Conservation (phyloP, 768 basidiomycete genomes). For the Paxillus rubicundulus region DNA sequence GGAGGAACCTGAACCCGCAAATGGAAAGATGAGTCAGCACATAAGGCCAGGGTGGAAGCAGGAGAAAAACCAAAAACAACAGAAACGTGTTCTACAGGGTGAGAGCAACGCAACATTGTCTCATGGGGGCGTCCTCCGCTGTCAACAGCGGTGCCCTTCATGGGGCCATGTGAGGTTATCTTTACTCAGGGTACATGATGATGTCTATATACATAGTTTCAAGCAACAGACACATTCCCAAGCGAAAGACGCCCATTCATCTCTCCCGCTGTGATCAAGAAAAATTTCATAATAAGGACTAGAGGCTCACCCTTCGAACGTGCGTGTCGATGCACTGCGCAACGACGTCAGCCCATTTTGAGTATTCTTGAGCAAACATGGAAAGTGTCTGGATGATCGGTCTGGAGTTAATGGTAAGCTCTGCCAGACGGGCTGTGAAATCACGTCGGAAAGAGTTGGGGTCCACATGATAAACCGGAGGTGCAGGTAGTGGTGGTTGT, state of each 20-base stretch:
- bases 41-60: constrained; percentile 33
- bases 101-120: constrained; percentile 30
- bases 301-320: constrained; percentile 79
- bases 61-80: constrained; percentile 30
- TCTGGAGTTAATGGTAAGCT: constrained; percentile 91
- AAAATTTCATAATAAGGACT: constrained; percentile 19
- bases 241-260: constrained; percentile 23
- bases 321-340: constrained; percentile 81
- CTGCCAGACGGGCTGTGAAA: constrained; percentile 67
- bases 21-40: constrained; percentile 67
- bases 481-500: constrained; percentile 40
- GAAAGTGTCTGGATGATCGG: constrained; percentile 92
- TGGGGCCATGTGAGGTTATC: constrained; percentile 34
- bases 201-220: constrained; percentile 45
- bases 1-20: constrained; percentile 68
- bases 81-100: constrained; percentile 25
- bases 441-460: constrained; percentile 76
- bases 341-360: constrained; percentile 75
- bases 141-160: constrained; percentile 32
- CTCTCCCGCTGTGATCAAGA: constrained; percentile 28
- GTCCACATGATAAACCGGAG: constrained; percentile 53
- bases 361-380: constrained; percentile 86
- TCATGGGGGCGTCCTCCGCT: constrained; percentile 38
- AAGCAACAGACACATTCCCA: constrained; percentile 26
- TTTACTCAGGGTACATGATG: constrained; percentile 44